Evolutionary conservation across 1,284 basidiomycete genomes (phyloP), one percentile per base, ranked within the genome.

Genomic region (Cryptococcus sp.): DNA sequence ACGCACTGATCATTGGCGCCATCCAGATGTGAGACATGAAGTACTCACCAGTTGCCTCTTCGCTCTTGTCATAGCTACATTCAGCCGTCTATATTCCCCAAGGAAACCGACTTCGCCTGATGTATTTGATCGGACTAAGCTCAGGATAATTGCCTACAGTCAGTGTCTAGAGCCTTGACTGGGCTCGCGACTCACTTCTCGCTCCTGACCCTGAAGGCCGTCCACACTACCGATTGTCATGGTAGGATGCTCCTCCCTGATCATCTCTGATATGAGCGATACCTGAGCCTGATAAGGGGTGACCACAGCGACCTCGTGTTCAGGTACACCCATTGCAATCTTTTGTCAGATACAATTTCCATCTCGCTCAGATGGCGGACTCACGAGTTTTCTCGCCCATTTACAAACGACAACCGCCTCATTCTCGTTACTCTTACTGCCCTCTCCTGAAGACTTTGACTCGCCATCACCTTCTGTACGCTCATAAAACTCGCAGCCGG

Each of bases 281-380:
- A 92, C 91, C 74, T 96, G 92, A 0, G 91, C 89, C 77, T 94
- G 91, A 72, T 96, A 96, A 81, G 96, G 93, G 3, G 91, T 89
- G 54, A 98, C 87, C 47, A 98, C 80, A 1, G 90, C 89, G 50
- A 98, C 90, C 62, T 93, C 86, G 0, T 75, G 75, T 0, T 89
- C 80, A 0, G 79, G 69, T 1, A 98, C 74, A 0, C 91, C 90
- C 2, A 80, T 78, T 5, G 72, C 73, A n/a, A 86, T 77, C 89
- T 91, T 57, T 54, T 48, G 13, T 46, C 7, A 41, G 19, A n/a
- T n/a, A 40, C 9, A 14, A 16, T 5, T 13, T 43, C 21, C 25
- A 32, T 36, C 24, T 41, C 16, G 4, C 34, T 9, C 32, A 34
- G 10, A 16, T 34, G 32, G 9, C 21, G 14, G 18, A 61, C 84